phyloP scores from a whole-genome alignment of 805 yeast genomes.

The Wickerhamomyces pijperi region DNA sequence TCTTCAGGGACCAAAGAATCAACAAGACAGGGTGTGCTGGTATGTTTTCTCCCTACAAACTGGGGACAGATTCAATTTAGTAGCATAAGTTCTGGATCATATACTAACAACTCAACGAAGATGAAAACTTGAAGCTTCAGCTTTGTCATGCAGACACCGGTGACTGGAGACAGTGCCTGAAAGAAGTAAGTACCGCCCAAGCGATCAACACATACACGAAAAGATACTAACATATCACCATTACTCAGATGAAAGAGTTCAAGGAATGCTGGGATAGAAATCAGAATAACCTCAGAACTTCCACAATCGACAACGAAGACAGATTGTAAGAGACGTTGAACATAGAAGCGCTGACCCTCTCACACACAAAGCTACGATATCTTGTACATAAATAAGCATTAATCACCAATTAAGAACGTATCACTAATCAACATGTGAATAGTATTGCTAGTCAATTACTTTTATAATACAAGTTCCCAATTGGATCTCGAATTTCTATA shows the following conservation, averaged over 20 bases:
- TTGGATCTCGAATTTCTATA: too few relatives aligned
- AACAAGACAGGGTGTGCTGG: slow-evolving; percentile 64
- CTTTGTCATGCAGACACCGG: slow-evolving; percentile 73
- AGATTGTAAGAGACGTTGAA: background rate
- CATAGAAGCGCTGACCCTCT: too few relatives aligned
- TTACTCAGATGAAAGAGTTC: slow-evolving; percentile 28
- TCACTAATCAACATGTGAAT: too few relatives aligned
- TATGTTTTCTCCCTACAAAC: too few relatives aligned
- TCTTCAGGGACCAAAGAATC: slow-evolving; percentile 57
- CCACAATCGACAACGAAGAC: slow-evolving; percentile 21
- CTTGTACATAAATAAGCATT: background rate
- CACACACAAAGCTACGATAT: too few relatives aligned
- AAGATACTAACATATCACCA: too few relatives aligned
- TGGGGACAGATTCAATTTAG: too few relatives aligned
- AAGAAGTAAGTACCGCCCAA: slow-evolving; percentile 55
- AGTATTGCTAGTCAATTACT: too few relatives aligned
- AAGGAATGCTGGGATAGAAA: slow-evolving; percentile 31
- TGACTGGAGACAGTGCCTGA: slow-evolving; percentile 68
- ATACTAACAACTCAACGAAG: slow-evolving; percentile 18
- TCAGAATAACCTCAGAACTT: slow-evolving; percentile 27
- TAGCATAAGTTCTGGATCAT: background rate
- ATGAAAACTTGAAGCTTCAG: slow-evolving; percentile 58
- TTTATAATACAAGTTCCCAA: too few relatives aligned
- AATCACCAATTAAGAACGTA: too few relatives aligned
- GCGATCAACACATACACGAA: too few relatives aligned